Base-by-base conservation (phyloP, 306 rosid genomes). In the Cajanus cajan region DNA sequence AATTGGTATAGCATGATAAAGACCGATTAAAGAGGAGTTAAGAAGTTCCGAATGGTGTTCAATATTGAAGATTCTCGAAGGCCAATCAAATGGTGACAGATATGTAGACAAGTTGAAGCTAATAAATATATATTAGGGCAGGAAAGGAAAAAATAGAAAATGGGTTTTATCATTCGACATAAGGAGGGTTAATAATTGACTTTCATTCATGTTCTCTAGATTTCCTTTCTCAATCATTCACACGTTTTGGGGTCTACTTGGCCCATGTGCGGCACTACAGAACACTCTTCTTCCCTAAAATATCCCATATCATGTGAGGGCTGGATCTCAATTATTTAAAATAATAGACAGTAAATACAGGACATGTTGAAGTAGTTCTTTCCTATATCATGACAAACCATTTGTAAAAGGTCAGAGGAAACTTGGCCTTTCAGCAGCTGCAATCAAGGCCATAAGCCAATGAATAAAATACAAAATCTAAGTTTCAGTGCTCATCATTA, bases 111-210 rank as follows among this genome's bases (percentile, higher is more conserved):
- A 12, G 70, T 52, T 2, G 24, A 45, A 68, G 28, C 44, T 12
- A 12, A 24, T 11, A 36, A 16, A 12, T 16, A 7, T 2, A 48
- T 55, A 68, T n/a, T 47, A 22, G 13, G 28, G 62, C 31, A 75
- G 77, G 41, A 47, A 68, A 39, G 19, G 10, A 76, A 68, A n/a
- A 68, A 58, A 71, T 0, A 63, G 72, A 68, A 39, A 43, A 25
- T 48, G 7, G 45, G 37, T 57, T 51, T 16, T 11, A 15, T 62
- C 39, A 8, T 15, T 37, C 24, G 22, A 62, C 28, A 48, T 9
- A 24, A 1, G 10, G 47, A 2, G 14, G 47, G 47, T 14, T 68
- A 15, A 15, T 16, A 28, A 18, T 15, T 2, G 11, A 24, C 22
- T 48, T 48, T 12, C 2, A 2, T 16, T 50, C 16, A 37, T 15